These are phyloP conservation scores for Balansia obtecta DNA, from an alignment of 2,329 filamentous ascomycete species.

Conservation along the genomic window DNA sequence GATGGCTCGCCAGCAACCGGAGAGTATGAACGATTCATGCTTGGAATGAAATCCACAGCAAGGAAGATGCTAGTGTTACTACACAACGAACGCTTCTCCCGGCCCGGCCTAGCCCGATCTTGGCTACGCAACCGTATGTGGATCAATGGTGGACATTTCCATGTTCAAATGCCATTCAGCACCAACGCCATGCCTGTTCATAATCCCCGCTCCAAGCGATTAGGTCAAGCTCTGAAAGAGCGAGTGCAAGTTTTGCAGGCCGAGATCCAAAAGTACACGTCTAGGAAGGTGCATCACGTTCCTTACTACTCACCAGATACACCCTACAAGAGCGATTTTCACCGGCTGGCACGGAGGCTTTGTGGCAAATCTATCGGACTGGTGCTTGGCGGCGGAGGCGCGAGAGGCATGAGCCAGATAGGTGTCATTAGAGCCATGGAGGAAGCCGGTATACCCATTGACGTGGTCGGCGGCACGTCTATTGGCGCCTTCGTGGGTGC, in stretches of 20 bases:
- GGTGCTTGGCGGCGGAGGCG: conserved; percentile 87
- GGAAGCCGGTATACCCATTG: conserved; percentile 91
- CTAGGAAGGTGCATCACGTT: conserved; percentile 75
- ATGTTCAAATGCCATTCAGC: conserved; percentile 89
- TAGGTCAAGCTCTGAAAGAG: conserved; percentile 80
- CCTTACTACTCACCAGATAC: conserved; percentile 85
- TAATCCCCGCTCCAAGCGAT: conserved; percentile 54
- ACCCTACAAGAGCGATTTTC: conserved; percentile 92
- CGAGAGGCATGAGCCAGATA: conserved; percentile 81
- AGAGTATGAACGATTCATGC: conserved; percentile 90
- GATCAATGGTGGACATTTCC: conserved; percentile 97
- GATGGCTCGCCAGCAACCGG: conserved; percentile 84
- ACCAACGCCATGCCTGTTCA: conserved; percentile 65
- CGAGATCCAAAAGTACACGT: conserved; percentile 97
- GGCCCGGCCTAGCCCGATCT: conserved; percentile 69
- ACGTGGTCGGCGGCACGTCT: conserved; percentile 88
- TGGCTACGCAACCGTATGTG: conserved; percentile 91
- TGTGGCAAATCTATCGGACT: conserved; percentile 92
- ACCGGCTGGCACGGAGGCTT: conserved; percentile 75
- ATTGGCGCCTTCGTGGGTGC: conserved; percentile 94
- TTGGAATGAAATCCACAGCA: conserved; percentile 95
- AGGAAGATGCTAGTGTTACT: conserved; percentile 84
- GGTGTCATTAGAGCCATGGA: conserved; percentile 92
- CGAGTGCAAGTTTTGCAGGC: conserved; percentile 89
- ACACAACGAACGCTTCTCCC: conserved; percentile 79